Base-by-base conservation (phyloP, 805 yeast species). In the Candida golubevii region DNA sequence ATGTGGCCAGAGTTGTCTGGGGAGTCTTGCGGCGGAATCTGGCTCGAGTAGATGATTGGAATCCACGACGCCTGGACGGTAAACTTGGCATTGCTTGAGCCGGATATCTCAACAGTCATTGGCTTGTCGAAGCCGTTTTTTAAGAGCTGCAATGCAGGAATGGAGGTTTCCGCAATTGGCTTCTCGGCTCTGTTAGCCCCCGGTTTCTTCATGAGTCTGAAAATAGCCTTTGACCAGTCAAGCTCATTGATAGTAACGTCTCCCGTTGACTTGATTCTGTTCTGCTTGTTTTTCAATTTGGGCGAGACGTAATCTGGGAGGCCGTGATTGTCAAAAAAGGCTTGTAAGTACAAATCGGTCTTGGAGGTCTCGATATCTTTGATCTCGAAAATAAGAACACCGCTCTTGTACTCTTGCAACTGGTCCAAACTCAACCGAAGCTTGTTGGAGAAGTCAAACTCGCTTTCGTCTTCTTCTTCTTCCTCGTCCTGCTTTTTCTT, bases 221-320 rank as follows among this genome's bases (percentile, higher is more conserved):
- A 73, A 2, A 77, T 72, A 1, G 81, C 73, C 38, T 73, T 66
- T 1, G 97, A 88, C 75, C 81, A 79, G 35, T 83, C 88, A 41
- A 90, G 69, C 62, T 90, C 95, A 50, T 82, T 84, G 46, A 90
- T 72, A 51, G 82, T 63, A n/a, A 69, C 82, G 62, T 89, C 97
- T 48, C 88, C 88, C 12, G 85, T 79, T 8, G 59, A 51, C 29
- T 67, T 70, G 44, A 73, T 50, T 38, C 61, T 58, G 29, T 55
- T 54, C 26, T 51, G 55, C 36, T 62, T 63, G 52, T 76, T 72
- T 35, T 75, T 75, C 45, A 85, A 67, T 48, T 70, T 71, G 12
- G 80, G 78, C 38, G 88, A 71, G 4, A 71, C 73, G 58, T 70
- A 84, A 40, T 82, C 78, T 9, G 86, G 72, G 62, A 79, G 81